Conservation (phyloP, 305 asterid genomes). For the Fraxinus sp. region DNA sequence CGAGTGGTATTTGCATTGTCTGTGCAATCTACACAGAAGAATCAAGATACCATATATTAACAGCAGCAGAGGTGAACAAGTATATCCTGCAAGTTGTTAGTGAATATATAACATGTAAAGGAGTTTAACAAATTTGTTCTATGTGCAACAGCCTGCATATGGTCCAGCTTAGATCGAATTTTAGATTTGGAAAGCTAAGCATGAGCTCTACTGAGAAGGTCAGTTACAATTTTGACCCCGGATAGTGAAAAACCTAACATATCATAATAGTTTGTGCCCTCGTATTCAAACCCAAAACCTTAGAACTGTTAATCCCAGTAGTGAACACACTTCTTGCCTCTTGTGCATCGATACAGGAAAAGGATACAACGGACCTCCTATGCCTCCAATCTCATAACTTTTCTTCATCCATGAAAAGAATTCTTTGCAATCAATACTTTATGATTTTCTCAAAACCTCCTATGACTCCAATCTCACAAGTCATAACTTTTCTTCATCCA, state of each 20-base stretch:
- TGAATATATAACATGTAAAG: neutral
- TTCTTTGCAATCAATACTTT: neutral
- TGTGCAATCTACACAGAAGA: constrained; percentile 55
- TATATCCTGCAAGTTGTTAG: neutral
- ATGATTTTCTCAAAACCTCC: neutral
- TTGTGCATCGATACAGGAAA: neutral
- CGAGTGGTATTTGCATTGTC: constrained; percentile 83
- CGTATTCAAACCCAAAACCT: neutral
- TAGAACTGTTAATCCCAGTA: neutral
- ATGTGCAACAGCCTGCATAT: neutral
- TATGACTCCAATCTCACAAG: neutral
- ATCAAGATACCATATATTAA: neutral
- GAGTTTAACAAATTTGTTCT: neutral
- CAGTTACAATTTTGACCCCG: neutral
- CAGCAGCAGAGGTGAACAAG: neutral
- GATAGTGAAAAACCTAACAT: neutral
- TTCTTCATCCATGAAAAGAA: neutral
- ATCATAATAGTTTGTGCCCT: neutral
- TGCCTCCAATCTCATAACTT: neutral
- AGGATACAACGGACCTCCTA: neutral
- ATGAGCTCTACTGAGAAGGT: neutral
- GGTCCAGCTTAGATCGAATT: neutral
- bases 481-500: neutral
- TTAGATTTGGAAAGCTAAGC: neutral
- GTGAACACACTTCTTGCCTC: neutral